These are phyloP conservation scores for Botryobasidium botryosum DNA, from an alignment of 768 basidiomycete genomes.

Conservation along the genomic window DNA sequence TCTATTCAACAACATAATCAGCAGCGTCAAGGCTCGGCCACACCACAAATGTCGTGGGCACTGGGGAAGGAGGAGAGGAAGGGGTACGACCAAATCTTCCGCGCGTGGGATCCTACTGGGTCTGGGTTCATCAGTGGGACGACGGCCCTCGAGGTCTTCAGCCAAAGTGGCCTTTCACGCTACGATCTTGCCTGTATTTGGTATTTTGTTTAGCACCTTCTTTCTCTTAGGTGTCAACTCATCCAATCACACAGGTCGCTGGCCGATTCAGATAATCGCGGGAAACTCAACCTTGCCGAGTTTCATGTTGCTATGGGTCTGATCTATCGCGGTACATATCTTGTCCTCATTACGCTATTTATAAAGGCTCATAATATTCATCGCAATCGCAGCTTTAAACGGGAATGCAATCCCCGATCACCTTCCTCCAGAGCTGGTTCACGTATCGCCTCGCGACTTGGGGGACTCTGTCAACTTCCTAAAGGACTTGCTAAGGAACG, in stretches of 20 bases:
- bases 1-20: constrained; percentile 81
- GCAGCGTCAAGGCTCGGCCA: constrained; percentile 42
- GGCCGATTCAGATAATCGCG: constrained; percentile 84
- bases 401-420: constrained; percentile 79
- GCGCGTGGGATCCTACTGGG: constrained; percentile 77
- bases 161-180: constrained; percentile 74
- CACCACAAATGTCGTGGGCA: constrained; percentile 70
- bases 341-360: neutral
- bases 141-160: constrained; percentile 83
- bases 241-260: constrained; percentile 44
- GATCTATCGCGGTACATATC: constrained; percentile 77
- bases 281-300: constrained; percentile 87
- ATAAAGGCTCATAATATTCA: neutral
- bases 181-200: constrained; percentile 89
- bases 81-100: constrained; percentile 89
- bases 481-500: constrained; percentile 73
- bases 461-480: constrained; percentile 79
- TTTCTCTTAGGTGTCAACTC: constrained; percentile 4
- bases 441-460: constrained; percentile 81
- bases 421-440: constrained; percentile 78
- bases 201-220: constrained; percentile 26
- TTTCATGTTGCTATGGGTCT: constrained; percentile 98
- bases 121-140: constrained; percentile 76
- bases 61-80: constrained; percentile 84
- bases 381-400: constrained; percentile 49